Percentiles rank a stretch among this genome's conserved stretches.
These are phyloP conservation scores for Plasmodium gonderi DNA, from an alignment of 169 alveolate genomes.

Conservation along the genomic window DNA sequence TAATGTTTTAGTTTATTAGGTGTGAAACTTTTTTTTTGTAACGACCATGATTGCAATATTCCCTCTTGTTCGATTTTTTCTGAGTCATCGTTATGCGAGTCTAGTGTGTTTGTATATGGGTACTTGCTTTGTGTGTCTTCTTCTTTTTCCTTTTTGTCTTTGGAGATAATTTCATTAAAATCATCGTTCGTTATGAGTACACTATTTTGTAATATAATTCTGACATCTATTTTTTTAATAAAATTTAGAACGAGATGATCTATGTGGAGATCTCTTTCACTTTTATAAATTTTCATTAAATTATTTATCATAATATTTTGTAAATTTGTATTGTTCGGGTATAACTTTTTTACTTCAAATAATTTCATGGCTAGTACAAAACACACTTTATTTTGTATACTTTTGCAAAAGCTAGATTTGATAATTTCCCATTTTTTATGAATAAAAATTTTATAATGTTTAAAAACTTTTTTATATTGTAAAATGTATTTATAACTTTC, in stretches of 20 bases:
- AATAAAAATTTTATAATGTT: constrained; percentile 30
- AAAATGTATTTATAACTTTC: constrained; percentile 39
- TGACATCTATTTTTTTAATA: constrained; percentile 48
- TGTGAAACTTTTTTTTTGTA: neutral
- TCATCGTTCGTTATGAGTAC: constrained; percentile 48
- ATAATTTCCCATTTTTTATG: constrained; percentile 51
- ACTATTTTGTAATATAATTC: constrained; percentile 49
- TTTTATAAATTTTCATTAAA: constrained; percentile 64
- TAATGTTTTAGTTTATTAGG: neutral
- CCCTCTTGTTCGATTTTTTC: neutral
- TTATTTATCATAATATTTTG: constrained; percentile 70
- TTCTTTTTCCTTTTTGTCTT: neutral
- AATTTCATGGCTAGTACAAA: constrained; percentile 68
- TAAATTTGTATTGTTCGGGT: constrained; percentile 11
- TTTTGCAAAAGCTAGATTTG: constrained; percentile 40
- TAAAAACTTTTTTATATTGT: constrained; percentile 42
- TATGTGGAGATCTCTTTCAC: constrained; percentile 48
- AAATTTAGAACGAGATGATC: constrained; percentile 24
- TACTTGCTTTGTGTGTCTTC: neutral
- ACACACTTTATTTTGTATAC: constrained; percentile 27
- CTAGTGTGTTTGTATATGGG: neutral
- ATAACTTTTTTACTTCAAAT: constrained; percentile 50
- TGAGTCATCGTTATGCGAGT: neutral
- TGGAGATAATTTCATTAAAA: constrained; percentile 14
- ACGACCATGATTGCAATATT: neutral